Evolutionary conservation across 2,329 filamentous ascomycete genomes (phyloP), one percentile per base, ranked within the genome.

Genomic region (Trichoderma atrobrunneum): DNA sequence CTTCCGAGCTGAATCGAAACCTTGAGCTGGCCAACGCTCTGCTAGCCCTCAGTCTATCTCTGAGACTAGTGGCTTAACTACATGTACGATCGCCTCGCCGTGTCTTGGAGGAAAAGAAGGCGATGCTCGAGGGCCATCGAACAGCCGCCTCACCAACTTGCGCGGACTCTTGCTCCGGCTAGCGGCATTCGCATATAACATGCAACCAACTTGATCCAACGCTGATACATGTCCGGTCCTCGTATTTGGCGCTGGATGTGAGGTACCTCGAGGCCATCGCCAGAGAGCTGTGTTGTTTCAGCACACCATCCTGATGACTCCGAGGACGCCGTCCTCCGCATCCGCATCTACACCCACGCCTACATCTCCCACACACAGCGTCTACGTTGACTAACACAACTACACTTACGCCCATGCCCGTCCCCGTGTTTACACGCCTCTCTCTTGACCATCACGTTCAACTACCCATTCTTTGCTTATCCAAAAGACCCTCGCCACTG

Each of bases 281-380:
- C 57, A 48, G 34, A 43, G 57, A 68, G 62, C 39, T 63, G 64
- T 72, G 70, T 64, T 72, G 57, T 65, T 72, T 68, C 48, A 63
- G 57, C 48, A 62, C 70, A 63, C 70, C 70, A 64, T 63, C 64
- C 61, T 68, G n/a, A 51, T 12, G 34, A 36, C 61, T 54, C 61
- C 56, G 39, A 66, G 54, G 54, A 59, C 70, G 70, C 70, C 70
- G 64, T 68, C 70, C 57, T 72, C 70, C 64, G 56, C 64, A 72
- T 26, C 57, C 43, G 43, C 63, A 36, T 18, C 12, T 62, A 43
- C 59, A 24, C 66, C 43, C n/a, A 39, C 64, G 14, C 24, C 21
- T 43, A 39, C 51, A 26, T 67, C 32, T 8, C 32, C 21, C 21
- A 57, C 26, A 18, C 39, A 51, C 5, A 21, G 18, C 43, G 51